Evolutionary conservation across 139 green algal species (phyloP), one percentile per base, ranked within the genome.

Genomic region (Diplosphaera chodatii): DNA sequence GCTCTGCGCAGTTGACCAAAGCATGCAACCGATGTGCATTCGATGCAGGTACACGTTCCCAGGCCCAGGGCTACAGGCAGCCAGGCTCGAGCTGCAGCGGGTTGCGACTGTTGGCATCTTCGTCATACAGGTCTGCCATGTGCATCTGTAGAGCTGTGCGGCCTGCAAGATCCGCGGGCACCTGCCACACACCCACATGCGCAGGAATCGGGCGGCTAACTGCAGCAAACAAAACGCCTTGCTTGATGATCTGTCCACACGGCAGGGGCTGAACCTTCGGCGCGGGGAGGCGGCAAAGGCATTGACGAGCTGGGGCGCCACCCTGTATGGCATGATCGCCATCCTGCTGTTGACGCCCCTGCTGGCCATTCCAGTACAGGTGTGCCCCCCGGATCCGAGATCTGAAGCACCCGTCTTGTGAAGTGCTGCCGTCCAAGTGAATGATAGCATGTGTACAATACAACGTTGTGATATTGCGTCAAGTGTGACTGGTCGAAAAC

Each of bases 311-410:
- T 77, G 76, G 76, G 56, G 31, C 40, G 40, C 73, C 1, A 41
- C 66, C 4, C 56, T 77, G 29, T 78, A 71, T 27, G 77, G 77
- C 21, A 27, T 83, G 4, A 37, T 40, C 1, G 78, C 83, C 70
- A 87, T 87, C 70, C 78, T 92, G 55, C 32, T 85, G 0, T n/a
- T 88, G 18, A 83, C 77, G 0, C 87, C 87, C 1, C 69, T 90
- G 62, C 67, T 69, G 18, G 64, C 69, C 1, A 40, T 79, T 25
- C 18, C 70, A 21, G 76, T 69, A 1, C 73, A n/a, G n/a, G n/a
- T n/a, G n/a, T n/a, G n/a, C n/a, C n/a, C n/a, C n/a, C n/a, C n/a
- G n/a, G n/a, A n/a, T n/a, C n/a, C n/a, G n/a, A n/a, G n/a, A n/a
- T n/a, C n/a, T n/a, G n/a, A n/a, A n/a, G n/a, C n/a, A n/a, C n/a